These are phyloP conservation scores for Colletotrichum spinosum DNA, from an alignment of 2,329 filamentous ascomycete species.

Conservation along the genomic window DNA sequence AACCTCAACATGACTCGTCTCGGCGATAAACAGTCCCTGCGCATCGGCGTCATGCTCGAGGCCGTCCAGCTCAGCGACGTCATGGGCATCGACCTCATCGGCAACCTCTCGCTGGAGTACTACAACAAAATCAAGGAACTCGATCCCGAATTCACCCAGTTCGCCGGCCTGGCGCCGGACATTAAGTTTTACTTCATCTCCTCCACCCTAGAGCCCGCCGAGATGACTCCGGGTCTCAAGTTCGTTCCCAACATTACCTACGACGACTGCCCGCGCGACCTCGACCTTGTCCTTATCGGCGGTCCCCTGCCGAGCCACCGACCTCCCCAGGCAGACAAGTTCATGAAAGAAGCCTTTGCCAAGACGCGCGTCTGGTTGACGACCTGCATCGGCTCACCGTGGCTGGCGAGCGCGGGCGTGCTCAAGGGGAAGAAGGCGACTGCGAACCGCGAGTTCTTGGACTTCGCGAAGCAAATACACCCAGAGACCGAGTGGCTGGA, in stretches of 20 bases:
- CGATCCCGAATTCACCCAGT: conserved; percentile 36
- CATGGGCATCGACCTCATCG: conserved; percentile 52
- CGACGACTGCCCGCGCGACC: conserved; percentile 52
- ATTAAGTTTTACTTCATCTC: conserved; percentile 54
- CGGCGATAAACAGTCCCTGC: conserved; percentile 41
- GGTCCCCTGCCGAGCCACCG: conserved; percentile 47
- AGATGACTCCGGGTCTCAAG: conserved; percentile 46
- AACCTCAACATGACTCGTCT: background rate
- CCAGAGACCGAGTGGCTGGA: conserved; percentile 51
- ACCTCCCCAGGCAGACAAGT: conserved; percentile 47
- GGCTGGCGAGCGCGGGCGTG: conserved; percentile 51
- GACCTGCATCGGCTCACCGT: conserved; percentile 52
- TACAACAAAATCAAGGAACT: conserved; percentile 39
- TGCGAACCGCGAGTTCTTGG: conserved; percentile 49
- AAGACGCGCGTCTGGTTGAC: conserved; percentile 50
- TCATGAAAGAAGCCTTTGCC: conserved; percentile 49
- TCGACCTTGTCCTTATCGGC: conserved; percentile 54
- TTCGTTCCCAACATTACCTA: conserved; percentile 53
- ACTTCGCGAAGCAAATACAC: conserved; percentile 42
- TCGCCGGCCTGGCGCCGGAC: conserved; percentile 41
- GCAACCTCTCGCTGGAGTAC: conserved; percentile 47
- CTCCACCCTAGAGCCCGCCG: conserved; percentile 46
- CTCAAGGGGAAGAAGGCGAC: conserved; percentile 52
- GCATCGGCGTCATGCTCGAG: conserved; percentile 54
- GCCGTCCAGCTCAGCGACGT: conserved; percentile 53